These are phyloP conservation scores for Lachnellula occidentalis DNA, from an alignment of 2,329 filamentous ascomycete species.

Conservation along the genomic window DNA sequence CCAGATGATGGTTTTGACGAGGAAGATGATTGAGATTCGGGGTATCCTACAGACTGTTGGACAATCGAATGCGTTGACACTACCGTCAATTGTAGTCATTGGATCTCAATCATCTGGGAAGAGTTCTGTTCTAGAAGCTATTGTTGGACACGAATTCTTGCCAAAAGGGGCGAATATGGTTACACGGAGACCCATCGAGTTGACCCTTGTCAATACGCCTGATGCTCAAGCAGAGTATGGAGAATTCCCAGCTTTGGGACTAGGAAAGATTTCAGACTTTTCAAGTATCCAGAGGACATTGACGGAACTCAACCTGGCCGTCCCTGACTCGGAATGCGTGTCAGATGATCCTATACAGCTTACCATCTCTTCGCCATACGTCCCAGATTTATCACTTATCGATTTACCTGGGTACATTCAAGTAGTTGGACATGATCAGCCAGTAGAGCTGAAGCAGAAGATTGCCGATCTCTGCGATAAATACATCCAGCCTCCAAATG, in stretches of 20 bases:
- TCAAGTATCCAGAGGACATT: conserved; percentile 85
- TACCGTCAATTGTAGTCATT: conserved; percentile 98
- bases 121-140: conserved; percentile 92
- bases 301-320: conserved; percentile 90
- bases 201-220: conserved; percentile 93
- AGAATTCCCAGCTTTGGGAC: conserved; percentile 87
- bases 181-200: conserved; percentile 87
- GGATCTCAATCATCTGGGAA: conserved; percentile 98
- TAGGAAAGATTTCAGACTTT: conserved; percentile 90
- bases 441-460: conserved; percentile 86
- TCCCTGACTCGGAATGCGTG: conserved; percentile 85
- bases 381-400: conserved; percentile 91
- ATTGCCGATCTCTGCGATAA: conserved; percentile 96
- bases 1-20: conserved; percentile 98
- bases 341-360: conserved; percentile 96
- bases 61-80: conserved; percentile 78
- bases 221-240: conserved; percentile 84
- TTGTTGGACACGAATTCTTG: conserved; percentile 95
- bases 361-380: conserved; percentile 89
- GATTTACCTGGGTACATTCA: conserved; percentile 98
- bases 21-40: conserved; percentile 99
- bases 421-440: conserved; percentile 86
- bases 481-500: conserved; percentile 93
- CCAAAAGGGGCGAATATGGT: conserved; percentile 99
- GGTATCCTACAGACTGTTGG: conserved; percentile 87